These are phyloP conservation scores for Phytophthora meadii DNA, from an alignment of 352 stramenopile species.

Conservation along the genomic window DNA sequence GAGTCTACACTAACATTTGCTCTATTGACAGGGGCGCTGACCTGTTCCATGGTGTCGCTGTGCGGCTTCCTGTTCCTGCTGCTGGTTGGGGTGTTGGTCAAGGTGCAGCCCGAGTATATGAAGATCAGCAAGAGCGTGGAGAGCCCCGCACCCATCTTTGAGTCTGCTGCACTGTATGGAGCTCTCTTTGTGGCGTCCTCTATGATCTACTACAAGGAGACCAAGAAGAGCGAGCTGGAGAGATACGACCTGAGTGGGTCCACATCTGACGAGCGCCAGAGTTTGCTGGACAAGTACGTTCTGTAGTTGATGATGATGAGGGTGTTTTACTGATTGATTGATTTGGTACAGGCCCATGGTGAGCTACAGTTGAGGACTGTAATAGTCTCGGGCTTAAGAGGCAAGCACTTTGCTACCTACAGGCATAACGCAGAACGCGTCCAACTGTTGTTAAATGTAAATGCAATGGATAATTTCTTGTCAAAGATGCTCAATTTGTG, in stretches of 20 bases:
- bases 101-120: conserved; percentile 86
- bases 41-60: conserved; percentile 77
- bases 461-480: conserved; percentile 16
- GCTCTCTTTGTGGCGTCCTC: conserved; percentile 76
- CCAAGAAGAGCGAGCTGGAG: conserved; percentile 48
- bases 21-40: conserved; percentile 58
- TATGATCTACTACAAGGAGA: conserved; percentile 74
- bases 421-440: neutral
- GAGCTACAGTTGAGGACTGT: conserved; percentile 38
- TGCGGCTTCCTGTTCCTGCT: conserved; percentile 82
- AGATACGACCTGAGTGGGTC: conserved; percentile 54
- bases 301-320: neutral
- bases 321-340: conserved; percentile 2
- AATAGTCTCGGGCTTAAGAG: neutral
- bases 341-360: conserved; percentile 32
- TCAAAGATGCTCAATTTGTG: neutral
- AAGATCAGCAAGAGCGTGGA: conserved; percentile 81
- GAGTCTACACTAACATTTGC: neutral
- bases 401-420: neutral
- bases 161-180: conserved; percentile 74
- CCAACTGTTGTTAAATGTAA: conserved; percentile 20
- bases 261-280: conserved; percentile 66
- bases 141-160: conserved; percentile 69
- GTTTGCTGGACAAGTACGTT: conserved; percentile 62
- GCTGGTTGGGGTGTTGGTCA: conserved; percentile 67